A percentile compares a stretch with the other conserved stretches of the same genome.
Conservation (phyloP, 768 basidiomycete genomes). For the Russula foetens region DNA sequence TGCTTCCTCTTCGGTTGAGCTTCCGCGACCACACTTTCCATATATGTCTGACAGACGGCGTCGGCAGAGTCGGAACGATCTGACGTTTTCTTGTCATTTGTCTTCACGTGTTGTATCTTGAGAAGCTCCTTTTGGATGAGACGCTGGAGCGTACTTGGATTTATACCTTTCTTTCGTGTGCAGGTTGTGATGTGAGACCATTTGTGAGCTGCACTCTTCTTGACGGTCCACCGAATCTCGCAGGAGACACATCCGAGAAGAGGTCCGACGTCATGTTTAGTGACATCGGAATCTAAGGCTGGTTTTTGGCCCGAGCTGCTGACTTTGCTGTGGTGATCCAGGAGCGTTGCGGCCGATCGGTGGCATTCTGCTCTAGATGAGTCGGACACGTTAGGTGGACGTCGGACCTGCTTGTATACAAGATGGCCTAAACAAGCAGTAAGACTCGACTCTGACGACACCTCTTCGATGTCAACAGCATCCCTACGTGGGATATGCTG, state of each 20-base stretch:
- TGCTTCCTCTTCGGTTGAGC: constrained; percentile 12
- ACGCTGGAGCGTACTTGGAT: constrained; percentile 44
- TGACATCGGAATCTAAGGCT: constrained; percentile 28
- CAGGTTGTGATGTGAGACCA: constrained; percentile 59
- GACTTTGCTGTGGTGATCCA: not conserved
- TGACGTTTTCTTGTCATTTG: not conserved
- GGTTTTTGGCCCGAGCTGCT: constrained; percentile 12
- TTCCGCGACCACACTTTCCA: constrained; percentile 15
- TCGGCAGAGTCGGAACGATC: not conserved
- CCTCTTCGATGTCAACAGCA: not conserved
- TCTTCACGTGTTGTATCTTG: not conserved
- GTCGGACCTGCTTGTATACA: constrained; percentile 1
- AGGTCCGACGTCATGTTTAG: constrained; percentile 38
- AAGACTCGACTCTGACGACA: not conserved
- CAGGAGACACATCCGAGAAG: constrained; percentile 59
- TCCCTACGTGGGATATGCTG: not conserved
- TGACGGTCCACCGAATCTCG: constrained; percentile 56
- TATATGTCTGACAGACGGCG: constrained; percentile 6
- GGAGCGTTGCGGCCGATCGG: not conserved
- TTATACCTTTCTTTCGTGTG: constrained; percentile 49
- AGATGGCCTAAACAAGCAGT: not conserved
- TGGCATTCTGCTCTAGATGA: not conserved
- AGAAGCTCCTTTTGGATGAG: constrained; percentile 45
- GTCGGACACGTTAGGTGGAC: not conserved
- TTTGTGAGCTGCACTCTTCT: constrained; percentile 58